These are phyloP conservation scores for Phoma sp. DNA, from an alignment of 2,329 filamentous ascomycete genomes.

Conservation along the genomic window DNA sequence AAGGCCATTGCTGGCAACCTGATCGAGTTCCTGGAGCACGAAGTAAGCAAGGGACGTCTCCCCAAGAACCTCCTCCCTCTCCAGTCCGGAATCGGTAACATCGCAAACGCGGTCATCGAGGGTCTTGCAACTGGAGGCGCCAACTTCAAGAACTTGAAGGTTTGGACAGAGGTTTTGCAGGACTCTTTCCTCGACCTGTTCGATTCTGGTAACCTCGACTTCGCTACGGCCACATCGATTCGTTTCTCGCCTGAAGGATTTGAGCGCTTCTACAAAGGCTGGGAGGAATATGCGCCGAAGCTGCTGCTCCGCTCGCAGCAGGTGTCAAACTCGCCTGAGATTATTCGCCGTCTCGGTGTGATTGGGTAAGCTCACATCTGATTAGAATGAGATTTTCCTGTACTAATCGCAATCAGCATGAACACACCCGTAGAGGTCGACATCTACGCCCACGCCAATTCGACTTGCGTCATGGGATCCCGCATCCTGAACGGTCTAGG, in stretches of 20 bases:
- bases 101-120: constrained; percentile 89
- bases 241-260: constrained; percentile 92
- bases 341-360: constrained; percentile 83
- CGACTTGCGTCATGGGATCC: constrained; percentile 85
- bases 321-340: constrained; percentile 88
- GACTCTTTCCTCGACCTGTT: constrained; percentile 93
- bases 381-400: background rate
- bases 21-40: constrained; percentile 86
- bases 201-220: constrained; percentile 85
- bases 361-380: constrained; percentile 59
- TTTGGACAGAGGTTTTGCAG: constrained; percentile 93
- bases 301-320: constrained; percentile 86
- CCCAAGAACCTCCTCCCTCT: constrained; percentile 79
- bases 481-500: constrained; percentile 88
- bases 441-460: constrained; percentile 93
- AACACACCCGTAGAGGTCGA: constrained; percentile 94
- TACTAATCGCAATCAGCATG: constrained; percentile 62
- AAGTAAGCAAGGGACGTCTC: constrained; percentile 78
- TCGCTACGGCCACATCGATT: constrained; percentile 87
- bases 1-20: constrained; percentile 77
- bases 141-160: constrained; percentile 85
- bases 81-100: constrained; percentile 90
- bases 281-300: constrained; percentile 80
- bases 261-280: constrained; percentile 87
- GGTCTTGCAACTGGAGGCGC: constrained; percentile 75